Evolutionary conservation across 345 rosid species (phyloP).

Genomic region (Cardamine resedifolia): DNA sequence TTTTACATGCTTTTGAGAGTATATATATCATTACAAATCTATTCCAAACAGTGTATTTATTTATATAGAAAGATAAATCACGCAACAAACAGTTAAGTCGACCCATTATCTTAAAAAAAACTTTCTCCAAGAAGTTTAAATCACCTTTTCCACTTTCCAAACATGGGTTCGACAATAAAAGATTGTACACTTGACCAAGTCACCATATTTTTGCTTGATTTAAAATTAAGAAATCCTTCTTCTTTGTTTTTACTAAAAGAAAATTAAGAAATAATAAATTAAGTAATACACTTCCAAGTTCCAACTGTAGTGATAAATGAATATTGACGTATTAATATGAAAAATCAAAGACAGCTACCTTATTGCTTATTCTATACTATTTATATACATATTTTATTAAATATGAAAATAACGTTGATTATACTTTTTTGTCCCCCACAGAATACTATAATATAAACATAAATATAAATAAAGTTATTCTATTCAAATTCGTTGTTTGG

Average conservation of each 20-base stretch:
- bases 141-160: neutral
- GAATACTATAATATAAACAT: neutral
- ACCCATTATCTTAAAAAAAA: neutral
- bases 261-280: neutral
- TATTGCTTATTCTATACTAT: neutral
- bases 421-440: neutral
- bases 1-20: neutral
- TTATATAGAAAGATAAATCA: neutral
- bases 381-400: neutral
- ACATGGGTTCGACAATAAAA: neutral
- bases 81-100: neutral
- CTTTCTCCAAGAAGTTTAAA: neutral
- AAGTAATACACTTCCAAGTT: neutral
- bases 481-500: neutral
- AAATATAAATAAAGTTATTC: slow-evolving; percentile 5
- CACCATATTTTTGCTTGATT: neutral
- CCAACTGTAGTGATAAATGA: neutral
- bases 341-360: neutral
- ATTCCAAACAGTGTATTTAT: neutral
- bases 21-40: neutral
- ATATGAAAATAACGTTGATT: slow-evolving; percentile 1
- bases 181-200: slow-evolving; percentile 11
- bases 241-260: neutral
- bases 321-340: neutral
- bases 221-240: neutral